phyloP scores from a whole-genome alignment of 176 grass and related monocot species.

The Triticum urartu region DNA sequence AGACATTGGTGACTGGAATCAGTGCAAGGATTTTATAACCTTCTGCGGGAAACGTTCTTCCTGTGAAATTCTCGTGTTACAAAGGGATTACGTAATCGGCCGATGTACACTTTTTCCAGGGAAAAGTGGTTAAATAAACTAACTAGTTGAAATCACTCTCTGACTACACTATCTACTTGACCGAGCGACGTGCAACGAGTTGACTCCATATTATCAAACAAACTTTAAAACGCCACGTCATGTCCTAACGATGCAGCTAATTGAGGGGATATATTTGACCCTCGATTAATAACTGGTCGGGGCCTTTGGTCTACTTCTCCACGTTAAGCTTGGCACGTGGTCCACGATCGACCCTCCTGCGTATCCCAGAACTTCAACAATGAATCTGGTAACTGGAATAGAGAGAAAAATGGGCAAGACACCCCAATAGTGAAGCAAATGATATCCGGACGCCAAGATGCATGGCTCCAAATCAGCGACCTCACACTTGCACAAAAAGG shows the following conservation, averaged over 20 bases:
- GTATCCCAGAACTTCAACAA: not conserved
- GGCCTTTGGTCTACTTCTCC: not conserved
- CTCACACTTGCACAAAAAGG: no score
- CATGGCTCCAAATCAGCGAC: not conserved
- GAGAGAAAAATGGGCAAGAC: not conserved
- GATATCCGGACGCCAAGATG: not conserved
- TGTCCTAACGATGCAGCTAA: not conserved
- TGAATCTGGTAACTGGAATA: not conserved
- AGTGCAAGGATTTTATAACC: not conserved
- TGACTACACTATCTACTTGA: not conserved
- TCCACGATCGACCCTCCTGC: not conserved
- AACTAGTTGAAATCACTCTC: not conserved
- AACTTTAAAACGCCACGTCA: constrained; percentile 6
- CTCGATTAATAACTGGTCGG: not conserved
- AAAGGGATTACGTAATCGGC: not conserved
- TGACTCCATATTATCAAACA: not conserved
- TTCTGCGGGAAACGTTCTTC: not conserved
- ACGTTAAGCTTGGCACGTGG: not conserved
- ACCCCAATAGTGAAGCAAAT: not conserved
- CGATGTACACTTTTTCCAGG: no score
- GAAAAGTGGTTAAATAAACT: not conserved
- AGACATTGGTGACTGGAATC: not conserved
- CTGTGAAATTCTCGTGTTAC: not conserved
- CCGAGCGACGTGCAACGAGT: not conserved
- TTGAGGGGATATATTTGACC: not conserved